A percentile compares a stretch with the other conserved stretches of the same genome.
Conservation (phyloP, 192 early-diverging fungal genomes). For the Oehlia diaphana region DNA sequence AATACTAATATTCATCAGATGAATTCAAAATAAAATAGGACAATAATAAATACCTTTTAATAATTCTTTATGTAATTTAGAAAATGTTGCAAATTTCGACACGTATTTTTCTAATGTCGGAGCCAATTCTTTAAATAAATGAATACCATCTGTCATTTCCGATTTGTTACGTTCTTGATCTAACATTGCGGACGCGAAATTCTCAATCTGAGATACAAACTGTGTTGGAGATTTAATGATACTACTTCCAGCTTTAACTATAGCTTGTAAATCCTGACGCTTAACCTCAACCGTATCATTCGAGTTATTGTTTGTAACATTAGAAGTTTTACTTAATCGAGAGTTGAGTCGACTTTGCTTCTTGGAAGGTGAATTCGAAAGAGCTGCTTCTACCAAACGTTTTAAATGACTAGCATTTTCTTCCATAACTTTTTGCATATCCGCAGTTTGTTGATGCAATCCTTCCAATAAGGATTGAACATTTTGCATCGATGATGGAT, state of each 20-base stretch:
- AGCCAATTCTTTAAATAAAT: neutral
- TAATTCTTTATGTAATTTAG: neutral
- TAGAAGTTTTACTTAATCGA: neutral
- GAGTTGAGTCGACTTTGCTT: neutral
- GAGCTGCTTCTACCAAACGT: neutral
- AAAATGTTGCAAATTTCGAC: neutral
- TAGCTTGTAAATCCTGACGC: constrained; percentile 10
- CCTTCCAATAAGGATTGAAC: constrained; percentile 10
- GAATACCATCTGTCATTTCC: neutral
- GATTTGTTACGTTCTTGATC: neutral
- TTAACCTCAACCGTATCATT: constrained; percentile 13
- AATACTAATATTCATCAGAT: neutral
- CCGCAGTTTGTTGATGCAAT: constrained; percentile 2
- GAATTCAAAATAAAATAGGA: neutral
- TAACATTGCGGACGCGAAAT: neutral
- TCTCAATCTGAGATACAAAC: constrained; percentile 11
- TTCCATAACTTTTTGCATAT: constrained; percentile 12
- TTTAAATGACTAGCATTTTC: neutral
- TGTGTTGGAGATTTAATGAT: neutral
- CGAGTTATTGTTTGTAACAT: neutral
- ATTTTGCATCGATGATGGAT: neutral
- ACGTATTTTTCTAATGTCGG: constrained; percentile 1
- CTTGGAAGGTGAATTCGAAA: constrained; percentile 3
- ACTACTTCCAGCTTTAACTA: constrained; percentile 4
- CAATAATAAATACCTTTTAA: constrained; percentile 5